Conservation (phyloP, 2,329 filamentous ascomycete genomes). For the Cercospora zeina region DNA sequence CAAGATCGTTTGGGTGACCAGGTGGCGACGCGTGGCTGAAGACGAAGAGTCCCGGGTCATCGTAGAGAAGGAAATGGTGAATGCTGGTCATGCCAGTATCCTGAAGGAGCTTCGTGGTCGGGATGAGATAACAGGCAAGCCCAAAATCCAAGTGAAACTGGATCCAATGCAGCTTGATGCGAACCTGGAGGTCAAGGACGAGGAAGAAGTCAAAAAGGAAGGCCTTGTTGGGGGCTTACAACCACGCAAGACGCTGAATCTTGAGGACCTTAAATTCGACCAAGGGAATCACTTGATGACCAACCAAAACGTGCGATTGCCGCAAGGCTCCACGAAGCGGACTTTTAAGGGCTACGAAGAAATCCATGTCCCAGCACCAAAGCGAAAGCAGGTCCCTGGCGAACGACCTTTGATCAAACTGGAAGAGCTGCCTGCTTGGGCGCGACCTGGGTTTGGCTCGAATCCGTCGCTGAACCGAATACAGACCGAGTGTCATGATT, state of each 20-base stretch:
- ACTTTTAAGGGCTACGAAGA: conserved; percentile 98
- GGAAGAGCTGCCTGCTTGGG: conserved; percentile 89
- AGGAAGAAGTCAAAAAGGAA: conserved; percentile 63
- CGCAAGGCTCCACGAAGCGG: conserved; percentile 90
- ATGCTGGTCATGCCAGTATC: conserved; percentile 81
- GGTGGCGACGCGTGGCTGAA: conserved; percentile 78
- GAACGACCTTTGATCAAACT: conserved; percentile 78
- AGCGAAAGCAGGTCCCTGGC: conserved; percentile 76
- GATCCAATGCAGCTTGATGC: conserved; percentile 76
- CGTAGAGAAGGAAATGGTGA: conserved; percentile 87
- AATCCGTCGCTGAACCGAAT: conserved; percentile 90
- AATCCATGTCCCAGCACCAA: conserved; percentile 92
- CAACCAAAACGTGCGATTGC: conserved; percentile 91
- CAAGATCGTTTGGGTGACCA: conserved; percentile 93
- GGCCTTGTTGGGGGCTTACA: conserved; percentile 78
- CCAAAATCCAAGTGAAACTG: conserved; percentile 75
- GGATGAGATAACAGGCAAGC: conserved; percentile 58
- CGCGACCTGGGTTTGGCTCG: conserved; percentile 78
- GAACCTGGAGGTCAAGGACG: conserved; percentile 48
- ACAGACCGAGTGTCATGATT: conserved; percentile 88
- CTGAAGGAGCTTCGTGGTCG: conserved; percentile 84
- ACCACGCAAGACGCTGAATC: conserved; percentile 82
- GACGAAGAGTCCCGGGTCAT: conserved; percentile 69
- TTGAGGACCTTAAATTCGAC: conserved; percentile 95
- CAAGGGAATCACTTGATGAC: conserved; percentile 99